Evolutionary conservation across 177 flowering plant genomes (phyloP), one percentile per base, ranked within the genome.

Genomic region (Telopea speciosissima): DNA sequence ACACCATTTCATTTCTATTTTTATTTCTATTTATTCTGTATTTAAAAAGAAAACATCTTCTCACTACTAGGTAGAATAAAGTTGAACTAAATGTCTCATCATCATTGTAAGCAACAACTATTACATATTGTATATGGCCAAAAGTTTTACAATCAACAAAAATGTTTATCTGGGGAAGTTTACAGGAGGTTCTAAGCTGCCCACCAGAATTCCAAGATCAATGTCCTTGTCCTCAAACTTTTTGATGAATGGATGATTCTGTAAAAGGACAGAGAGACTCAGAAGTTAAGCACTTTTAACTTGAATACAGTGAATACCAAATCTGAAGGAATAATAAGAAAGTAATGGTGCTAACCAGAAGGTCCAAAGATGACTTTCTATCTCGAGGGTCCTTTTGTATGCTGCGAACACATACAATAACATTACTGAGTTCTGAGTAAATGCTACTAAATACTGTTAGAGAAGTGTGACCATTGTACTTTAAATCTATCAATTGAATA

Each of bases 201-300:
- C 86, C 21, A 95, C 84, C 68, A 95, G 85, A 74, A 87, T 90
- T 49, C 81, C 86, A 36, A 95, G 90, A 80, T 95, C 88, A 65
- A 92, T 83, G 75, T 95, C 99, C 73, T 95, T 86, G 84, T 87
- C 87, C 79, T 95, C 99, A 65, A 95, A 95, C 83, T 95, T 95
- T 73, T 90, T 89, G 73, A 95, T 90, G 84, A 91, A 95, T n/a
- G 97, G 94, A 66, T 95, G 99, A 70, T 71, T 79, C 99, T 95
- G 93, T 8, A 80, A 75, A 21, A 63, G 68, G 21, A 58, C 65
- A 70, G 21, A 58, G 11, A 65, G 25, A 26, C 58, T 63, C 54
- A 52, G 33, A 3, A 59, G 28, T 62, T 67, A 24, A 59, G 16
- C 19, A 54, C 7, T 5, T 17, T 11, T 63, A 17, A 10, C 4